Evolutionary conservation across 1,284 basidiomycete genomes (phyloP).

Genomic region (Albatrellus sp.): DNA sequence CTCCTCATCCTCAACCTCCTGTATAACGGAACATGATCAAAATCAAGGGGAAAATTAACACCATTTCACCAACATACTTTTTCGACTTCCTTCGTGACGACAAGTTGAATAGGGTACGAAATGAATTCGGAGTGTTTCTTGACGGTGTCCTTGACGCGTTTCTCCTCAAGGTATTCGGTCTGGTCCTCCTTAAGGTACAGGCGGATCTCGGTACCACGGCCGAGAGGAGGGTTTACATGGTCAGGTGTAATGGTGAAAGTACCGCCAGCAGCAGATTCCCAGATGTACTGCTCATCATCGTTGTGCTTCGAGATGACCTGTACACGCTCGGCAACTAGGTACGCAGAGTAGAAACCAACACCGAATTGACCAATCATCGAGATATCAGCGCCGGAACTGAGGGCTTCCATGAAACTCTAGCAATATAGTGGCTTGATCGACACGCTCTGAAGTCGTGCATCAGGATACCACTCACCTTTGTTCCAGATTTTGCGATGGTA

Average conservation of each 20-base stretch:
- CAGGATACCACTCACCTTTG: constrained; percentile 43
- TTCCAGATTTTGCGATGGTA: constrained; percentile 98
- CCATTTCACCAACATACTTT: constrained; percentile 41
- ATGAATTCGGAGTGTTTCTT: constrained; percentile 99
- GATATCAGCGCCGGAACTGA: constrained; percentile 93
- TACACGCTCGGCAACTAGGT: constrained; percentile 97
- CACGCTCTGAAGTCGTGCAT: constrained; percentile 5
- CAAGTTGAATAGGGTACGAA: constrained; percentile 98
- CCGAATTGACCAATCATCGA: constrained; percentile 92
- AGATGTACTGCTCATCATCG: constrained; percentile 99
- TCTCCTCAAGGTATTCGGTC: constrained; percentile 98
- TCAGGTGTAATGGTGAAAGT: constrained; percentile 99
- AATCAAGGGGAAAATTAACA: neutral
- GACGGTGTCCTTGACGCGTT: constrained; percentile 98
- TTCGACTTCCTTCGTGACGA: constrained; percentile 98
- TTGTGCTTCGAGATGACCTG: constrained; percentile 99
- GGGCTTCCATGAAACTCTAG: constrained; percentile 95
- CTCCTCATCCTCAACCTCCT: constrained; percentile 83
- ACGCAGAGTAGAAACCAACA: constrained; percentile 99
- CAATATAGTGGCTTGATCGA: constrained; percentile 4
- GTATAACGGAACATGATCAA: constrained; percentile 2
- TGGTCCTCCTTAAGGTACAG: constrained; percentile 98
- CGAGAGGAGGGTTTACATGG: constrained; percentile 79
- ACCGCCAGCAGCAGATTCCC: constrained; percentile 98
- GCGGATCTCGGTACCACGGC: constrained; percentile 92